These are phyloP conservation scores for Gracilaria gracilis DNA, from an alignment of 23 red algal genomes.

Conservation along the genomic window DNA sequence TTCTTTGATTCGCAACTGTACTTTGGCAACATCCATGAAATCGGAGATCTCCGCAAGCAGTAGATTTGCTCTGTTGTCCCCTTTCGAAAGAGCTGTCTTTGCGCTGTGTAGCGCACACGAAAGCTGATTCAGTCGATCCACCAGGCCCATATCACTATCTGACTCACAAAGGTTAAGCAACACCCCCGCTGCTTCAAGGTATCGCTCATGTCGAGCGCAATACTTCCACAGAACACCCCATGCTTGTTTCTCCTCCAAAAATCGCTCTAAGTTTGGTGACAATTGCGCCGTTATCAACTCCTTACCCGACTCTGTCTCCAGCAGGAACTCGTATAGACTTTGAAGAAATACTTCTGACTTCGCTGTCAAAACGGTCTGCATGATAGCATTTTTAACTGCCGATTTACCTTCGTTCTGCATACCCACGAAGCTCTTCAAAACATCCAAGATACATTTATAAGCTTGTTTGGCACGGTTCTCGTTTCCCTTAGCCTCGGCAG, in stretches of 20 bases:
- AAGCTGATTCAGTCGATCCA: conserved; percentile 76
- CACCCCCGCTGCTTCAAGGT: conserved; percentile 82
- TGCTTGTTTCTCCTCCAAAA: conserved; percentile 66
- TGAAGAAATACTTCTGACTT: conserved; percentile 45
- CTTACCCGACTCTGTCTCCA: conserved; percentile 20
- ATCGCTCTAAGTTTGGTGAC: conserved; percentile 51
- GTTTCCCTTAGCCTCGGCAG: conserved; percentile 39
- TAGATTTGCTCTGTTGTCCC: conserved; percentile 61
- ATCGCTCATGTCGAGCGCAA: conserved; percentile 77
- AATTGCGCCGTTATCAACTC: conserved; percentile 29
- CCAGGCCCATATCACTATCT: conserved; percentile 29
- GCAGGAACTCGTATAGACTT: conserved; percentile 44
- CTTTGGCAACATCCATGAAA: conserved; percentile 85
- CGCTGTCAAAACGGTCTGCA: conserved; percentile 54
- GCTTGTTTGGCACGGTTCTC: conserved; percentile 50
- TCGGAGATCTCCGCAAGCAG: conserved; percentile 79
- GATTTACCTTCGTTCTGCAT: background rate
- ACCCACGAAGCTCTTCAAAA: conserved; percentile 24
- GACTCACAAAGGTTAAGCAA: conserved; percentile 65
- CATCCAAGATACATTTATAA: conserved; percentile 37
- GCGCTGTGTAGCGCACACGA: conserved; percentile 85
- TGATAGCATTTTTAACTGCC: conserved; percentile 10
- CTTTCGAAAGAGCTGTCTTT: conserved; percentile 66
- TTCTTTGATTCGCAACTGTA: conserved; percentile 80
- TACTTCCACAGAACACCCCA: conserved; percentile 85